These are phyloP conservation scores for Cardamine chenopodiifolia DNA, from an alignment of 345 rosid species.

Conservation along the genomic window DNA sequence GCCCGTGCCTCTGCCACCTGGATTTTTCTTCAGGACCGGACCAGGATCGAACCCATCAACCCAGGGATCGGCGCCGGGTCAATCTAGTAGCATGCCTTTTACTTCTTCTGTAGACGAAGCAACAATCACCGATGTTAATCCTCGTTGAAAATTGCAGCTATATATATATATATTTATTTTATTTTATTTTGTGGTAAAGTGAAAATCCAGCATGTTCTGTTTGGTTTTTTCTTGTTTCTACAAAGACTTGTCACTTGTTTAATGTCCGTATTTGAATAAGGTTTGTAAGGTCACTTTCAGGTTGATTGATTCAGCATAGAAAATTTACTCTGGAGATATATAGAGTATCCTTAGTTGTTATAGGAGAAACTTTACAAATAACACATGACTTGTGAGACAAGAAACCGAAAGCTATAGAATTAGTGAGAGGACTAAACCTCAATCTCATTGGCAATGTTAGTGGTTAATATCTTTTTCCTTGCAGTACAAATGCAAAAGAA, in stretches of 20 bases:
- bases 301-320: not conserved
- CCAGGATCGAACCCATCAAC: not conserved
- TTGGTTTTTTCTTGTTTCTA: not conserved
- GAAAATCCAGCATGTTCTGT: constrained; percentile 13
- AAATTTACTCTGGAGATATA: not conserved
- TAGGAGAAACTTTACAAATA: not conserved
- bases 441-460: not conserved
- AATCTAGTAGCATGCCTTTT: constrained; percentile 23
- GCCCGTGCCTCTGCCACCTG: constrained; percentile 35
- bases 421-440: not conserved
- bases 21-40: constrained; percentile 15
- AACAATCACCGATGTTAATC: constrained; percentile 22
- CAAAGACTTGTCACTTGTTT: not conserved
- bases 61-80: not conserved
- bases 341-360: too few relatives aligned
- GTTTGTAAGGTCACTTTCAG: not conserved
- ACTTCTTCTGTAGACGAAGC: constrained; percentile 33
- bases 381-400: not conserved
- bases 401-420: not conserved
- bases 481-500: not conserved
- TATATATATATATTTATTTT: not conserved
- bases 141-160: constrained; percentile 26
- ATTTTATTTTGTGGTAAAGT: not conserved
- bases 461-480: too few relatives aligned
- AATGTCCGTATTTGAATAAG: not conserved